Conservation (phyloP, 2,329 filamentous ascomycete species). For the Camptophora hylomeconis region DNA sequence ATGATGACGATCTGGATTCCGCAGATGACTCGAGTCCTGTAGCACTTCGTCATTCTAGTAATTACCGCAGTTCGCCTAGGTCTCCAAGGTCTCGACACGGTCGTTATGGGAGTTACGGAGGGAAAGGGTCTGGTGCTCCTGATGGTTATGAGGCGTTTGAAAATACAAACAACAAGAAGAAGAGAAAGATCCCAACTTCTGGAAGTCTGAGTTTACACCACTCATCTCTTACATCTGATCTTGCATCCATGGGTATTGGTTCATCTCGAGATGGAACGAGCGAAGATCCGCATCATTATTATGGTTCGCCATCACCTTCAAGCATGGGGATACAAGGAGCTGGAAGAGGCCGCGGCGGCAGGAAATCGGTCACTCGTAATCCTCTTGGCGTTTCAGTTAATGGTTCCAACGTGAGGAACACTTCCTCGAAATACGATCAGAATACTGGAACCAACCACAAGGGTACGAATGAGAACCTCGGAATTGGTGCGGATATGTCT, state of each 20-base stretch:
- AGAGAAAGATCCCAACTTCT: conserved; percentile 89
- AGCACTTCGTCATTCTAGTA: conserved; percentile 29
- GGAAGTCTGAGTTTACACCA: conserved; percentile 53
- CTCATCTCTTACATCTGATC: conserved; percentile 46
- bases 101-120: conserved; percentile 33
- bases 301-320: conserved; percentile 37
- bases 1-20: conserved; percentile 36
- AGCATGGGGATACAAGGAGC: conserved; percentile 61
- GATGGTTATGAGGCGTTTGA: conserved; percentile 97
- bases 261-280: conserved; percentile 20
- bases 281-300: conserved; percentile 31
- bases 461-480: conserved; percentile 8
- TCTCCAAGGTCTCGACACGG: conserved; percentile 22
- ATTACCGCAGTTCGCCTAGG: conserved; percentile 25
- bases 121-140: conserved; percentile 48
- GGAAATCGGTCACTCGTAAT: conserved; percentile 19
- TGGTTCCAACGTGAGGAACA: conserved; percentile 17
- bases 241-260: conserved; percentile 50
- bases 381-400: conserved; percentile 19
- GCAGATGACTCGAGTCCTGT: conserved; percentile 41
- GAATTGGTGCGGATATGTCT: neutral
- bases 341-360: conserved; percentile 73
- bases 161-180: conserved; percentile 99
- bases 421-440: conserved; percentile 16
- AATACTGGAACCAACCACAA: conserved; percentile 12